phyloP scores from a whole-genome alignment of 352 stramenopile genomes.

The Thalassiosira livingstoniorum region DNA sequence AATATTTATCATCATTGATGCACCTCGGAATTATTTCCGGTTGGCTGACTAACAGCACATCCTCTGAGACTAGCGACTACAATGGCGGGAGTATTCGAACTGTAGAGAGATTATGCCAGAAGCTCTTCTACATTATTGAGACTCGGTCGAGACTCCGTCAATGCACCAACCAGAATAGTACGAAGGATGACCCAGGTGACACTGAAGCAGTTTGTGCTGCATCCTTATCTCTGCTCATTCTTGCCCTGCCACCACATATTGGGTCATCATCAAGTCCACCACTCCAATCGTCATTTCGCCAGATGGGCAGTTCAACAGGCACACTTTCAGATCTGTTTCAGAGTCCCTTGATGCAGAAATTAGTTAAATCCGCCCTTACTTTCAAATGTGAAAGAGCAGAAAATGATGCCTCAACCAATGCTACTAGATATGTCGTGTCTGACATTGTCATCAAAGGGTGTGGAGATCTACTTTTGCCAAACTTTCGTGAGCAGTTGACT shows the following conservation, averaged over 20 bases:
- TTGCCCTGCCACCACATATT: conserved; percentile 42
- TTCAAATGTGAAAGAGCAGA: conserved; percentile 16
- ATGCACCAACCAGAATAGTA: conserved; percentile 45
- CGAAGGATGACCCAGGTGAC: conserved; percentile 40
- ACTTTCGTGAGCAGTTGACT: conserved; percentile 37
- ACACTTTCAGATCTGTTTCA: conserved; percentile 59
- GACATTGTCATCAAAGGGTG: conserved; percentile 49
- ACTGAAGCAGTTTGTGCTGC: conserved; percentile 51
- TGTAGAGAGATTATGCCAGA: conserved; percentile 58
- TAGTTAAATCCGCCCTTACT: conserved; percentile 54
- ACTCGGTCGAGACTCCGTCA: conserved; percentile 46
- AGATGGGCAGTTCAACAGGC: conserved; percentile 51
- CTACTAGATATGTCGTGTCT: conserved; percentile 45
- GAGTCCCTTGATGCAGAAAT: conserved; percentile 48
- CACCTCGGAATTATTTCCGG: conserved; percentile 50
- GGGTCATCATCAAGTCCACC: conserved; percentile 17
- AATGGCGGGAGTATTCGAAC: conserved; percentile 14
- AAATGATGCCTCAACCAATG: conserved; percentile 20
- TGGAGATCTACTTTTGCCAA: conserved; percentile 24
- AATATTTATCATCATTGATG: conserved; percentile 55
- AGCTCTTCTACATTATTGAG: conserved; percentile 59
- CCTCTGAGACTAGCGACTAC: conserved; percentile 8
- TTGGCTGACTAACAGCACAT: conserved; percentile 34
- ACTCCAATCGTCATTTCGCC: conserved; percentile 48
- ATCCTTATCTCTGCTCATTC: conserved; percentile 53